A percentile compares a stretch with the other conserved stretches of the same genome.
Evolutionary conservation across 129 eudicot species (phyloP).

Genomic region (Mikania micrantha): DNA sequence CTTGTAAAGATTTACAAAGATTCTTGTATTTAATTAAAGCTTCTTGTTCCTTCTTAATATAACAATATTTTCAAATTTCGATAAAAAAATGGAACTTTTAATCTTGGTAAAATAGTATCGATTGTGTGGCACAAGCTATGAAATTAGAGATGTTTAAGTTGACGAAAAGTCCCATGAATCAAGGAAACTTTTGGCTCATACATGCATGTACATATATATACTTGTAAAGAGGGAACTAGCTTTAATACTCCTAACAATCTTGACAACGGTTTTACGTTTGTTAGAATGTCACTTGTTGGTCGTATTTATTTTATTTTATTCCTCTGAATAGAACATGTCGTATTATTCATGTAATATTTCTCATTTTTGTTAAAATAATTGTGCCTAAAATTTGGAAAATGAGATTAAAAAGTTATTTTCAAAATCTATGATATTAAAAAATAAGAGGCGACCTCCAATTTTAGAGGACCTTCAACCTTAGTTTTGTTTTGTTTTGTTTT

Average conservation of each 20-base stretch:
- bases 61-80: not conserved
- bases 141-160: not conserved
- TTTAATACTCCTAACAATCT: not conserved
- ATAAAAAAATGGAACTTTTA: too few species aligned
- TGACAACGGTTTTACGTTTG: not conserved
- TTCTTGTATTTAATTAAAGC: conserved; percentile 10
- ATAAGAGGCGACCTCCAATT: too few species aligned
- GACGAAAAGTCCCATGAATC: not conserved
- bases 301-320: too few species aligned
- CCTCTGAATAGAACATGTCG: too few species aligned
- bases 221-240: not conserved
- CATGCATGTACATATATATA: not conserved
- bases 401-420: too few species aligned
- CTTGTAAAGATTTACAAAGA: conserved; percentile 28
- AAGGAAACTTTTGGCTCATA: not conserved
- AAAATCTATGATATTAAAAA: too few species aligned
- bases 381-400: too few species aligned
- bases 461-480: too few species aligned
- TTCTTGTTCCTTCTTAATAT: not conserved
- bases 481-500: too few species aligned
- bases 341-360: not conserved
- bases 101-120: too few species aligned
- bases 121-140: not conserved
- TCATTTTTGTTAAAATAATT: too few species aligned
- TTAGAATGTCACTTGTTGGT: not conserved